These are phyloP conservation scores for Nicotiana benthamiana DNA, from an alignment of 257 asterid genomes.

Conservation along the genomic window DNA sequence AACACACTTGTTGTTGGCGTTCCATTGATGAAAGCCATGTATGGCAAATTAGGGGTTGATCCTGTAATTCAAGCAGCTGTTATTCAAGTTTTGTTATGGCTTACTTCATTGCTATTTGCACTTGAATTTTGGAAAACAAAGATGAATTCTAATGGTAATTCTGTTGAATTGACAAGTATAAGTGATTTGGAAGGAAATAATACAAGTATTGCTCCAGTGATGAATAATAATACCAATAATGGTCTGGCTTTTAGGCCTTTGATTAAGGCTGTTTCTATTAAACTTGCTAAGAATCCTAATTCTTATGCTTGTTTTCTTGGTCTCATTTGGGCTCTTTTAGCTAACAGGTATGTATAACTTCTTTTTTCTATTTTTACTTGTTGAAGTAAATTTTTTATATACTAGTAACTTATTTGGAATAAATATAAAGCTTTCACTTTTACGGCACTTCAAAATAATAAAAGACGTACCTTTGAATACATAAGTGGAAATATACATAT, in stretches of 20 bases:
- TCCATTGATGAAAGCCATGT: too few relatives aligned
- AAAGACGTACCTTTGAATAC: too few relatives aligned
- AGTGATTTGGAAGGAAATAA: neutral
- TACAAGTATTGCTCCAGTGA: neutral
- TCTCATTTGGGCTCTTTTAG: conserved; percentile 46
- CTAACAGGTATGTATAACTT: conserved; percentile 34
- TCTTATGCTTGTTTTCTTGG: conserved; percentile 43
- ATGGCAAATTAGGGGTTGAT: too few relatives aligned
- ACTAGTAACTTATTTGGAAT: neutral
- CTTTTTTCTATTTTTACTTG: neutral
- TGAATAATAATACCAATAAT: neutral
- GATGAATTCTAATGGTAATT: neutral
- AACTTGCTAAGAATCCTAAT: conserved; percentile 54
- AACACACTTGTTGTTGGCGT: too few relatives aligned
- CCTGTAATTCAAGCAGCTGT: too few relatives aligned
- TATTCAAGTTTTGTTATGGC: too few relatives aligned
- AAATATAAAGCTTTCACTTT: neutral
- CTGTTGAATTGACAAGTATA: neutral
- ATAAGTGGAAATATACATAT: too few relatives aligned
- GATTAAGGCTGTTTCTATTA: conserved; percentile 31
- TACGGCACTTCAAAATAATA: too few relatives aligned
- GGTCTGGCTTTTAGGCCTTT: conserved; percentile 11
- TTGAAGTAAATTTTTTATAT: neutral
- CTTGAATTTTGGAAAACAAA: too few relatives aligned
- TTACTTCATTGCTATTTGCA: too few relatives aligned